Conservation (phyloP, 164 flowering plant genomes). For the Liquidambar formosana region DNA sequence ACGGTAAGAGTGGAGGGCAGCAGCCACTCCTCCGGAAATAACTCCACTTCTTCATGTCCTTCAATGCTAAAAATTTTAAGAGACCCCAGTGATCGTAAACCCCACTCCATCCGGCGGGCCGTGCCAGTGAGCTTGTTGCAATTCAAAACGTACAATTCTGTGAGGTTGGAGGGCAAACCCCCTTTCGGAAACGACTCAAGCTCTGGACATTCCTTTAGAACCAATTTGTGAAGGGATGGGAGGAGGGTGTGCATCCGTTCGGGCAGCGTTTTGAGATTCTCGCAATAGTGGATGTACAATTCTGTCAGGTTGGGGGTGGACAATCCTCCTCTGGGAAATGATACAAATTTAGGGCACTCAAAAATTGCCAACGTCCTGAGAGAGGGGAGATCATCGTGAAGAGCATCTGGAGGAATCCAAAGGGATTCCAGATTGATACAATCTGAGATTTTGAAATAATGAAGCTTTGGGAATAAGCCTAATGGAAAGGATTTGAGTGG, state of each 20-base stretch:
- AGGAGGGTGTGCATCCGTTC: conserved; percentile 12
- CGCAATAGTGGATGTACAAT: conserved; percentile 7
- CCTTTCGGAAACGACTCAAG: conserved; percentile 16
- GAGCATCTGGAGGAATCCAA: conserved; percentile 1
- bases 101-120: conserved; percentile 8
- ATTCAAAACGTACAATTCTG: neutral
- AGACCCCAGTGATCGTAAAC: neutral
- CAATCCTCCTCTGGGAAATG: conserved; percentile 11
- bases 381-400: neutral
- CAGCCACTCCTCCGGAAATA: conserved; percentile 16
- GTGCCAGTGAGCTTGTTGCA: conserved; percentile 8
- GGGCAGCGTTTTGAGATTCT: conserved; percentile 23
- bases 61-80: neutral
- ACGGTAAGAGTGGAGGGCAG: conserved; percentile 8
- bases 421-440: conserved; percentile 2
- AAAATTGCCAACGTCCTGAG: neutral
- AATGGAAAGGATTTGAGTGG: conserved; percentile 8
- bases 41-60: neutral
- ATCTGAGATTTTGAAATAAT: neutral
- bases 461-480: conserved; percentile 5
- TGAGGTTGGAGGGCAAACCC: conserved; percentile 21
- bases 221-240: conserved; percentile 12
- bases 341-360: neutral
- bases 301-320: conserved; percentile 12
- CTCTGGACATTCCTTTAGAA: conserved; percentile 7